Conservation (phyloP, 306 rosid genomes). For the Rosa persica region DNA sequence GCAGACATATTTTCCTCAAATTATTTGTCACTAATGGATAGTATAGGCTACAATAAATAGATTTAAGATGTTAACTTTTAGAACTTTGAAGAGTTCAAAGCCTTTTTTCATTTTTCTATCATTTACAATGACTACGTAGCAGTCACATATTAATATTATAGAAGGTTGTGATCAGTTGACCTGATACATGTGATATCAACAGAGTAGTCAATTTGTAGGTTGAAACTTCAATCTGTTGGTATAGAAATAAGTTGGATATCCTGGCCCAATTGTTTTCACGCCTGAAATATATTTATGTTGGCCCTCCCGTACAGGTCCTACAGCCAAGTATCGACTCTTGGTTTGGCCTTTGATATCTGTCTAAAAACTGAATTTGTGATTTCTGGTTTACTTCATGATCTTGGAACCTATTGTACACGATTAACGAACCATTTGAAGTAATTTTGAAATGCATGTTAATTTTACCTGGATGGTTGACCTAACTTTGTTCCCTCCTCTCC, state of each 20-base stretch:
- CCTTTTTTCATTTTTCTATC: neutral
- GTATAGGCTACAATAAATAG: neutral
- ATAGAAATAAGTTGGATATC: neutral
- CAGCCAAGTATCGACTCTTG: too few relatives aligned
- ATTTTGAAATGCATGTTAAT: too few relatives aligned
- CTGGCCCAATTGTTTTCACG: neutral
- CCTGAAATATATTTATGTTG: neutral
- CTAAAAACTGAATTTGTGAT: too few relatives aligned
- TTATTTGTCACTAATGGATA: neutral
- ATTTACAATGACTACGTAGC: neutral
- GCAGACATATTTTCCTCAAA: neutral
- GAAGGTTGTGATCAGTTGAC: neutral
- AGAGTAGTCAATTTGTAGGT: neutral
- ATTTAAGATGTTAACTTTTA: conserved; percentile 6
- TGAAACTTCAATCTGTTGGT: neutral
- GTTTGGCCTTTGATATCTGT: too few relatives aligned
- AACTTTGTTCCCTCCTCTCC: neutral
- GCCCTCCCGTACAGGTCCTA: neutral
- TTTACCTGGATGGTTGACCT: too few relatives aligned
- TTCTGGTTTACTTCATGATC: too few relatives aligned
- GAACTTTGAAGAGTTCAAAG: neutral
- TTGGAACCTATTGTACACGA: too few relatives aligned
- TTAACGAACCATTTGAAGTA: too few relatives aligned
- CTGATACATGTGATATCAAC: neutral
- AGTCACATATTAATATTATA: neutral